Conservation (phyloP, 352 stramenopile species). For the Elongisporangium undulatum region DNA sequence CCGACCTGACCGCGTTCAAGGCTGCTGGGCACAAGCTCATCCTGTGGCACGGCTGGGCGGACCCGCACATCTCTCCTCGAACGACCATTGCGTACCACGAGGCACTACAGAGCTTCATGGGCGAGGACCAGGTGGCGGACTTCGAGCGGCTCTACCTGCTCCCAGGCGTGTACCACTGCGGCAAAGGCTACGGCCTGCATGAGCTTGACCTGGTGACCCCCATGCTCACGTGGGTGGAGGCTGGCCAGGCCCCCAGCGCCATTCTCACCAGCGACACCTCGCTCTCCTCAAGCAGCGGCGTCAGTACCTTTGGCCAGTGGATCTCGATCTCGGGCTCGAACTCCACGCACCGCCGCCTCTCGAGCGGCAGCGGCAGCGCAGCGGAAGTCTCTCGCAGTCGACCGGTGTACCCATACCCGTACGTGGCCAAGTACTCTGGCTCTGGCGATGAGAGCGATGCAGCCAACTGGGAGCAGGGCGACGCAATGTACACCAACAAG, state of each 20-base stretch:
- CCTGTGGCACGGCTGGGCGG: constrained; percentile 40
- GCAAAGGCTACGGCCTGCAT: constrained; percentile 28
- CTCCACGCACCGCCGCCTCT: constrained; percentile 1
- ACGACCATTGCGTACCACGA: constrained; percentile 42
- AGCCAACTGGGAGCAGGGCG: constrained; percentile 15
- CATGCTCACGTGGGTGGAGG: constrained; percentile 41
- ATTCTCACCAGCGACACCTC: constrained; percentile 15
- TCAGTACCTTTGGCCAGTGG: constrained; percentile 26
- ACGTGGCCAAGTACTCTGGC: constrained; percentile 19
- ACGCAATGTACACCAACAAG: constrained; percentile 3
- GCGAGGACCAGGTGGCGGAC: constrained; percentile 17
- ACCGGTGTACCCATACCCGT: constrained; percentile 22
- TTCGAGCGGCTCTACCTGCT: constrained; percentile 44
- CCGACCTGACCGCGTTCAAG: constrained; percentile 31
- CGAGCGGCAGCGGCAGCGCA: constrained; percentile 3
- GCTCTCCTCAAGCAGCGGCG: constrained; percentile 9
- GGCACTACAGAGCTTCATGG: constrained; percentile 26
- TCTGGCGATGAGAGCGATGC: constrained; percentile 17
- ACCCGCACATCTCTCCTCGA: constrained; percentile 43
- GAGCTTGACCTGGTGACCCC: constrained; percentile 36
- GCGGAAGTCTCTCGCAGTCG: constrained; percentile 10
- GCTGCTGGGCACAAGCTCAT: constrained; percentile 34
- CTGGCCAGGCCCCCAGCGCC: constrained; percentile 17
- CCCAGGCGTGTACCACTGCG: constrained; percentile 39
- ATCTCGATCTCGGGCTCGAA: constrained; percentile 3